phyloP scores from a whole-genome alignment of 345 rosid genomes.

The Jatropha curcas region DNA sequence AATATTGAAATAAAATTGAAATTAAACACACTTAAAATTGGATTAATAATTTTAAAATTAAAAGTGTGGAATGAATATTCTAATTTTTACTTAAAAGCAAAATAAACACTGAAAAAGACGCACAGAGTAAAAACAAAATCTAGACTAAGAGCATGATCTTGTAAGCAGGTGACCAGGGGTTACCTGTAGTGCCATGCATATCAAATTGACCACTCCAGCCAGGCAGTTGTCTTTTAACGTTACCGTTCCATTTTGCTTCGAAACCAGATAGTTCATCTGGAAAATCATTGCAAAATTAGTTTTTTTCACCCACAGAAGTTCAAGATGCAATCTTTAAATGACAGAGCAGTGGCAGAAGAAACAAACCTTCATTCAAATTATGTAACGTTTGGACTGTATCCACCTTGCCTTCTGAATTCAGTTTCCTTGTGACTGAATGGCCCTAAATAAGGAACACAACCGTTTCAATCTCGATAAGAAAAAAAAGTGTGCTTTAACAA shows the following conservation, averaged over 20 bases:
- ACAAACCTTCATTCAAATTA: constrained; percentile 70
- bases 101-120: not conserved
- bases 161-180: constrained; percentile 1
- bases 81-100: not conserved
- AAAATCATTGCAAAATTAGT: too few relatives aligned
- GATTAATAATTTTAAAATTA: too few relatives aligned
- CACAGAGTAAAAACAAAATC: not conserved
- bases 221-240: constrained; percentile 34
- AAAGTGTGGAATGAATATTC: too few relatives aligned
- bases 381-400: constrained; percentile 70
- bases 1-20: too few relatives aligned
- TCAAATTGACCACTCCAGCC: constrained; percentile 30
- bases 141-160: not conserved
- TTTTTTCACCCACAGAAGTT: not conserved
- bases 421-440: constrained; percentile 74
- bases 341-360: not conserved
- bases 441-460: constrained; percentile 46
- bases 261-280: constrained; percentile 61
- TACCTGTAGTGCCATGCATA: constrained; percentile 33
- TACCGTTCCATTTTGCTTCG: constrained; percentile 66
- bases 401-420: constrained; percentile 71
- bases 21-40: too few relatives aligned
- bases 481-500: not conserved
- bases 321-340: not conserved
- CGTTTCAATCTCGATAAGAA: constrained; percentile 10